Evolutionary conservation across 352 stramenopile genomes (phyloP).

Genomic region (Phytophthora lateralis): DNA sequence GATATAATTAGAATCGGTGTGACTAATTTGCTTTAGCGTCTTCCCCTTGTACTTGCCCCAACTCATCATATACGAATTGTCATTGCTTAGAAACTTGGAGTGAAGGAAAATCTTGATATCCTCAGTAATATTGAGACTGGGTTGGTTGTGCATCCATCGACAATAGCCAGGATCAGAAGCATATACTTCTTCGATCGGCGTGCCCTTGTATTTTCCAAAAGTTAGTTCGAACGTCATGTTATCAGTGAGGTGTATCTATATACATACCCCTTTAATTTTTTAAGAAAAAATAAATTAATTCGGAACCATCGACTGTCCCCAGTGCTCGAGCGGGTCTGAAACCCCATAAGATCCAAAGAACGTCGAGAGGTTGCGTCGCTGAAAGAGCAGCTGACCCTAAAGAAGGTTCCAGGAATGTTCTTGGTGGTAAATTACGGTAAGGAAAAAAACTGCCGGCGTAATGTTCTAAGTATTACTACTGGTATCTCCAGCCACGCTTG

Average conservation of each 20-base stretch:
- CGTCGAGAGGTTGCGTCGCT: constrained; percentile 7
- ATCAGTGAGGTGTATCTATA: no score
- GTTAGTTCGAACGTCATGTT: no score
- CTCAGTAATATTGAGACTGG: constrained; percentile 10
- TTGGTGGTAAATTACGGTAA: constrained; percentile 11
- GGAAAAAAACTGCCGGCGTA: neutral
- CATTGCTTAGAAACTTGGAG: constrained; percentile 7
- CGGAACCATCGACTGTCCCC: no score
- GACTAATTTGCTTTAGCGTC: constrained; percentile 10
- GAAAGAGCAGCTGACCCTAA: constrained; percentile 4
- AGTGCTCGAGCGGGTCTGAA: no score
- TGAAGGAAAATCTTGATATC: constrained; percentile 13
- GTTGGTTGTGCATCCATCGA: constrained; percentile 2
- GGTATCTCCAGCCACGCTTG: constrained; percentile 16
- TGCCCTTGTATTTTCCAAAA: no score
- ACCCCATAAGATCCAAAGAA: no score
- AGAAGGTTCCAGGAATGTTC: constrained; percentile 12
- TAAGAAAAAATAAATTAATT: no score
- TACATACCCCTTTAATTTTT: no score
- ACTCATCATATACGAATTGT: constrained; percentile 10
- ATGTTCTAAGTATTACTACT: constrained; percentile 10
- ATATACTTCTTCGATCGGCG: no score
- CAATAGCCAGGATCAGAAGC: no score
- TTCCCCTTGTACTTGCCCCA: constrained; percentile 7
- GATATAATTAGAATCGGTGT: neutral